Conservation (phyloP, 2,329 filamentous ascomycete genomes). For the Sarocladiaceae sp. region DNA sequence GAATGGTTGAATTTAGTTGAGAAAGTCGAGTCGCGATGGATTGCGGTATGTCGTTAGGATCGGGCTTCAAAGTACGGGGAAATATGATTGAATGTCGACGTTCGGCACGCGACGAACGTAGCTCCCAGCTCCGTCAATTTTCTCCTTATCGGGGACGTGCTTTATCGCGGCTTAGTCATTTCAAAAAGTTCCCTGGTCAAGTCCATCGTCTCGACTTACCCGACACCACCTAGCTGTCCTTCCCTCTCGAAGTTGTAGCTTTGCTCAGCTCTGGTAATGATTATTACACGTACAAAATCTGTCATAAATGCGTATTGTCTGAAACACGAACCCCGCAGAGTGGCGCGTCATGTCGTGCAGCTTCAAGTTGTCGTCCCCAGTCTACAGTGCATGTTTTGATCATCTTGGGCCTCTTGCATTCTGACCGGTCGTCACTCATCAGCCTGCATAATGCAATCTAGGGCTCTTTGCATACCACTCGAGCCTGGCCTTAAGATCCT, state of each 20-base stretch:
- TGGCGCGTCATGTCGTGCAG: slow-evolving; percentile 5
- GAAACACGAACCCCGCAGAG: neutral
- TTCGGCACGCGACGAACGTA: neutral
- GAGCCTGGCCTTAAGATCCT: too few species aligned
- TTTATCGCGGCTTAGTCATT: slow-evolving; percentile 6
- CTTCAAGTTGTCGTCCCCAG: neutral
- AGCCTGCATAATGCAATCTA: neutral
- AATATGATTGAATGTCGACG: slow-evolving; percentile 5
- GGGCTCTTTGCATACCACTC: neutral
- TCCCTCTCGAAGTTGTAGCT: too few species aligned
- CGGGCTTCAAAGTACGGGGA: too few species aligned
- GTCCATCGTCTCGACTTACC: too few species aligned
- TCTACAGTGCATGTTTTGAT: neutral
- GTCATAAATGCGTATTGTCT: too few species aligned
- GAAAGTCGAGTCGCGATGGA: neutral
- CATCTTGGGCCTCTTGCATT: neutral
- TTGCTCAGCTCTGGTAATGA: too few species aligned
- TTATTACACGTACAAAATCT: too few species aligned
- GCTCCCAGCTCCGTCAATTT: slow-evolving; percentile 6
- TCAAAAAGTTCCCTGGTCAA: too few species aligned
- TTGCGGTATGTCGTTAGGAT: too few species aligned
- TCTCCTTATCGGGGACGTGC: slow-evolving; percentile 5
- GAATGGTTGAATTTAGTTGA: slow-evolving; percentile 1
- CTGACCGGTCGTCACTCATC: neutral
- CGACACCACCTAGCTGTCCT: too few species aligned